A percentile compares a stretch with the other conserved stretches of the same genome.
Evolutionary conservation across 2,329 filamentous ascomycete genomes (phyloP).

Genomic region (Venturia oleaginea): DNA sequence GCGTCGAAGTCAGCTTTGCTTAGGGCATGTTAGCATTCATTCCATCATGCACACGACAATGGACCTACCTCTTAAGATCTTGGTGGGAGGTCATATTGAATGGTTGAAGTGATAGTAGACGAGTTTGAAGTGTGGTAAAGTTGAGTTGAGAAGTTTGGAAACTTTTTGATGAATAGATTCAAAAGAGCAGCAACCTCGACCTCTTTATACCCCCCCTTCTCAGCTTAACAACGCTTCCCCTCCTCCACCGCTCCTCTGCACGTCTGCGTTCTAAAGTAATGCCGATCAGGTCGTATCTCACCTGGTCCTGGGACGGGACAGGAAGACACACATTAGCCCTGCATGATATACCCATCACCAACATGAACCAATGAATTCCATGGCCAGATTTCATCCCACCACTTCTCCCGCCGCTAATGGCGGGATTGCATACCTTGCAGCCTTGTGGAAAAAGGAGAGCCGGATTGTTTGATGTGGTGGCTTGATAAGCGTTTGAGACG

Average conservation of each 20-base stretch:
- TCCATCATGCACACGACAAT: not conserved
- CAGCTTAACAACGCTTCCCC: not conserved
- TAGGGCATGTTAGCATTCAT: not conserved
- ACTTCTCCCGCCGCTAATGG: not conserved
- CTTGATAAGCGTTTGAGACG: not conserved
- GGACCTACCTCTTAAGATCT: constrained; percentile 19
- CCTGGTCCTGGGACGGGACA: constrained; percentile 3
- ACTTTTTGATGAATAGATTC: not conserved
- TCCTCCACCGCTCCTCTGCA: constrained; percentile 9
- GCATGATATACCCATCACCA: constrained; percentile 1
- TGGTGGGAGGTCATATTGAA: constrained; percentile 19
- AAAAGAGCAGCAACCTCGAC: not conserved
- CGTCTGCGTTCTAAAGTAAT: not conserved
- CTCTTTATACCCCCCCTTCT: not conserved
- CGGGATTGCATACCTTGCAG: not conserved
- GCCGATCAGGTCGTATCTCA: not conserved
- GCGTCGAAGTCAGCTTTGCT: constrained; percentile 24
- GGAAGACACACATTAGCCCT: constrained; percentile 8
- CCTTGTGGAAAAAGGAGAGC: not conserved
- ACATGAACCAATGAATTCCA: not conserved
- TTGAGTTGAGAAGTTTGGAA: not conserved
- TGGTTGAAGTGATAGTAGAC: not conserved
- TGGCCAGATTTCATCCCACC: not conserved
- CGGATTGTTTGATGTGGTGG: not conserved
- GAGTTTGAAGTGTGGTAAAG: not conserved